Percentiles rank a stretch among this genome's conserved stretches.
Conservation (phyloP, 345 rosid species). For the Mangifera indica region DNA sequence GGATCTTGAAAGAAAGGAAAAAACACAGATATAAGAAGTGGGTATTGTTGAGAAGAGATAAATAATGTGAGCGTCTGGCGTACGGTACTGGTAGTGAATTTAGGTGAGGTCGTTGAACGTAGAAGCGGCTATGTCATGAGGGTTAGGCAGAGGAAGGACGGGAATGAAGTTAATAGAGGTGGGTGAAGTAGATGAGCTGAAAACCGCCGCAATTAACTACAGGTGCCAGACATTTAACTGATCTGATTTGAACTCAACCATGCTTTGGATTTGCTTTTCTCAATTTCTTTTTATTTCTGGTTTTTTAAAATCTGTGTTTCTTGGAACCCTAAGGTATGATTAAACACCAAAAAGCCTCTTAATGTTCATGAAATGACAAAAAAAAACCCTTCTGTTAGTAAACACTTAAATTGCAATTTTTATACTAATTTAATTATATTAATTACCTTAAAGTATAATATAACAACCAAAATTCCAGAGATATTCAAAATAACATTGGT, state of each 20-base stretch:
- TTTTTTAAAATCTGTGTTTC: not conserved
- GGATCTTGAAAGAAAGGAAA: not conserved
- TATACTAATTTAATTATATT: no score
- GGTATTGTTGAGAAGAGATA: conserved; percentile 12
- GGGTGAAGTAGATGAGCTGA: conserved; percentile 67
- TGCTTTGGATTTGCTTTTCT: not conserved
- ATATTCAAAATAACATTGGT: no score
- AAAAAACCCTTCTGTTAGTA: no score
- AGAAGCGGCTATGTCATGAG: not conserved
- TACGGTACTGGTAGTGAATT: not conserved
- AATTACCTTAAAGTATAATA: no score
- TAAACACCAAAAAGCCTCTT: no score
- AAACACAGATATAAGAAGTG: conserved; percentile 17
- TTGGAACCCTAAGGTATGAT: no score
- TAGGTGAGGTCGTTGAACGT: conserved; percentile 12
- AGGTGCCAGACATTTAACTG: not conserved
- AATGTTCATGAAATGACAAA: no score
- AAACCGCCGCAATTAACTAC: conserved; percentile 58
- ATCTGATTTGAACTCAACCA: not conserved
- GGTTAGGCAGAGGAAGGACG: not conserved
- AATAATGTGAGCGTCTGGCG: not conserved
- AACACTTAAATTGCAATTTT: no score
- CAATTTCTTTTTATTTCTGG: not conserved
- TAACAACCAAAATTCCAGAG: no score
- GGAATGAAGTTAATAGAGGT: not conserved